These are phyloP conservation scores for Cladosporium sp. DNA, from an alignment of 2,329 filamentous ascomycete genomes.

Conservation along the genomic window DNA sequence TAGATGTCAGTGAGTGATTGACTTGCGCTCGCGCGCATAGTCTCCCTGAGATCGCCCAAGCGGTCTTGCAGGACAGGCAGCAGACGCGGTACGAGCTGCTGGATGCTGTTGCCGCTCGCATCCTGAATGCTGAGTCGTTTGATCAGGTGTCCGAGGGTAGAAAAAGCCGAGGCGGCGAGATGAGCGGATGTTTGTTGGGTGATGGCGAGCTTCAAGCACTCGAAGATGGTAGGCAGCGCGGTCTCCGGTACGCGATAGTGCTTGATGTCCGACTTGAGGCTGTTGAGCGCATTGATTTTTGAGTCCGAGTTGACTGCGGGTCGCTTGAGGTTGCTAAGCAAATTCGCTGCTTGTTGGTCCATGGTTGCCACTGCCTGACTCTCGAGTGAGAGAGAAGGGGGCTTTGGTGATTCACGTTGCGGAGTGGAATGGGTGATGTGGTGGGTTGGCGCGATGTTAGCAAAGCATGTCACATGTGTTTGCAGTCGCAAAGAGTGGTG, in stretches of 20 bases:
- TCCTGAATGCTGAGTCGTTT: constrained; percentile 85
- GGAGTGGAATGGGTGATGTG: not conserved
- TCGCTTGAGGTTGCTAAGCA: constrained; percentile 53
- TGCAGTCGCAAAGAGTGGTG: not conserved
- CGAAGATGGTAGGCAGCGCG: constrained; percentile 70
- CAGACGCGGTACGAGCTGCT: constrained; percentile 61
- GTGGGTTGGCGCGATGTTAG: constrained; percentile 5
- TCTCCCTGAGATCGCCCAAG: constrained; percentile 84
- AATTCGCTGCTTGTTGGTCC: constrained; percentile 54
- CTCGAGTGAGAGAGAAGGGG: constrained; percentile 6
- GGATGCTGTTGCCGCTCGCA: constrained; percentile 64
- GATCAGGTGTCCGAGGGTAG: constrained; percentile 79
- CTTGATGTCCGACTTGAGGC: constrained; percentile 84
- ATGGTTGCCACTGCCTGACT: constrained; percentile 33
- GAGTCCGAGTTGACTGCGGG: constrained; percentile 64
- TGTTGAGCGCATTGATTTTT: constrained; percentile 67
- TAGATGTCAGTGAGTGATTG: constrained; percentile 77
- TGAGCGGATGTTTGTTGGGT: constrained; percentile 67
- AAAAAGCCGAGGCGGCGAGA: constrained; percentile 79
- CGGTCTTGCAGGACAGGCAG: constrained; percentile 76
- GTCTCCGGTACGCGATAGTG: constrained; percentile 82
- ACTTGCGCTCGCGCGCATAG: constrained; percentile 68
- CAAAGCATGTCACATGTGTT: not conserved
- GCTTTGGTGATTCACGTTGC: not conserved
- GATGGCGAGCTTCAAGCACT: constrained; percentile 73